Base-by-base conservation (phyloP, 768 basidiomycete genomes). In the Xerocomellus dryophilus region DNA sequence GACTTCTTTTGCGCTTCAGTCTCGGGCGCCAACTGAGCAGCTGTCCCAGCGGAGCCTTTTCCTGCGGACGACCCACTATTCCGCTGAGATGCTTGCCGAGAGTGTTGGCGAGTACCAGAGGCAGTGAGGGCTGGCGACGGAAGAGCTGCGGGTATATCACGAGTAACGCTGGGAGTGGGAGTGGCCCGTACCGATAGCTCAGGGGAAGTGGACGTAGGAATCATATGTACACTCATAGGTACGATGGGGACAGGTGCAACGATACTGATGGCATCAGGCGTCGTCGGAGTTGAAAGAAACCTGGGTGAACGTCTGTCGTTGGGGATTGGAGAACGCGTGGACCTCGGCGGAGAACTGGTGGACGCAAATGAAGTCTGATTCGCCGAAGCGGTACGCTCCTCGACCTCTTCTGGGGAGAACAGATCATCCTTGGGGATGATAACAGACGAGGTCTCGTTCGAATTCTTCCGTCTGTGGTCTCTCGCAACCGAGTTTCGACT, bases 41-140 rank as follows among this genome's bases (percentile, higher is more conserved):
- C 65, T 32, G 29, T 31, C 46, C 47, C 63, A 29, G 50, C 61
- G 38, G 69, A 70, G 51, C 69, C 12, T 31, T 42, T 67, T 15
- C 62, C 50, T 2, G 47, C 35, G 48, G 72, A 72, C 44, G 69
- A 67, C 20, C 73, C 52, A 44, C 78, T 80, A 39, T 70, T 73
- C 35, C 76, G 77, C 50, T 79, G 79, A 5, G 78, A 80, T 17
- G 69, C 60, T 3, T 63, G 65, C 40, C 50, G 61, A 29, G 67
- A 61, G 27, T 65, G 66, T 20, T 66, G 62, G 35, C 59, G 65
- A 35, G 61, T 43, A 44, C 62, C 64, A 7, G 56, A 56, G 20
- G 61, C 47, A 17, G 68, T 60, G 21, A 71, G 56, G 10, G 68
- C 61, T 15, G 71, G 67, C 7, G 71, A 66, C 11, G 71, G 68